Evolutionary conservation across 2,329 filamentous ascomycete genomes (phyloP).

Genomic region (Apiospora pterosperma): DNA sequence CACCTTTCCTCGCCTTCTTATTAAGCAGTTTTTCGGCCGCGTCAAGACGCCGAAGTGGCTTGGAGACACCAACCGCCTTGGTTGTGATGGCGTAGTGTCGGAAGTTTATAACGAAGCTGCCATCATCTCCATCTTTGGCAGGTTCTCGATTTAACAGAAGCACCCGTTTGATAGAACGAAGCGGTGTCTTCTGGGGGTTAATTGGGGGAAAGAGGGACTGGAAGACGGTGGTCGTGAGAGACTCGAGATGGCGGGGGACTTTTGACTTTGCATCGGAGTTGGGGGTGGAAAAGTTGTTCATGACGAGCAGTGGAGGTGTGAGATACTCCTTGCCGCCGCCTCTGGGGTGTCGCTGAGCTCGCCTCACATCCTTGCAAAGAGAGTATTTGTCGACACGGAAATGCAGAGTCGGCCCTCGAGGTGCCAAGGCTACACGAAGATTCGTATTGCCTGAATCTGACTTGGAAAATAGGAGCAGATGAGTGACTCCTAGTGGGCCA

Average conservation of each 20-base stretch:
- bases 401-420: constrained; percentile 86
- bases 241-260: constrained; percentile 92
- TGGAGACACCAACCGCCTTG: constrained; percentile 78
- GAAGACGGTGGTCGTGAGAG: constrained; percentile 88
- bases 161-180: constrained; percentile 89
- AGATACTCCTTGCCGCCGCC: constrained; percentile 82
- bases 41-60: constrained; percentile 77
- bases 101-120: constrained; percentile 79
- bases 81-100: constrained; percentile 96
- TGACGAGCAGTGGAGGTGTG: constrained; percentile 85
- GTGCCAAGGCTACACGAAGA: constrained; percentile 80
- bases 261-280: constrained; percentile 57
- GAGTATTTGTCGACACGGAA: constrained; percentile 96
- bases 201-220: constrained; percentile 96
- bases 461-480: constrained; percentile 88
- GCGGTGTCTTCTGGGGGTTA: constrained; percentile 82
- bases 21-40: constrained; percentile 75
- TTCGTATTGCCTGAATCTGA: constrained; percentile 91
- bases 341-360: constrained; percentile 77
- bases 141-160: constrained; percentile 83
- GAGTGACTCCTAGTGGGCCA: constrained; percentile 87
- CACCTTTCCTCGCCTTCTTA: constrained; percentile 62
- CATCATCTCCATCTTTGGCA: constrained; percentile 45
- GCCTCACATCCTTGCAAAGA: constrained; percentile 84
- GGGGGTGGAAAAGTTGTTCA: constrained; percentile 91